Evolutionary conservation across 2,329 filamentous ascomycete genomes (phyloP).

Genomic region (Venturia pyrina): DNA sequence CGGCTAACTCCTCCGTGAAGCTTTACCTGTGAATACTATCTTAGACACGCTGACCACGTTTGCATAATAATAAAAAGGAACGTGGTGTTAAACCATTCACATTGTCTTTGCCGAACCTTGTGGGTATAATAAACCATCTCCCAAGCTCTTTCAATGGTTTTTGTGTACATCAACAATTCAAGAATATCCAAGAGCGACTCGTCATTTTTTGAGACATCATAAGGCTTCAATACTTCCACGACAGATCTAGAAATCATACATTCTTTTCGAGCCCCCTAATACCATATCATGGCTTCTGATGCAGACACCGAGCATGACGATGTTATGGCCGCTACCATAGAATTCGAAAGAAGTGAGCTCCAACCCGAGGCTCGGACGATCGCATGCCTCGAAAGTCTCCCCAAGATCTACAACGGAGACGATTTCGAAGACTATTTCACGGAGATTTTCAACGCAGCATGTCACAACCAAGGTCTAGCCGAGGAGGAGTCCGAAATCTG

Average conservation of each 20-base stretch:
- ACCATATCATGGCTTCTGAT: background rate
- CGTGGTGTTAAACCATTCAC: background rate
- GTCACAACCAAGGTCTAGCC: too few species aligned
- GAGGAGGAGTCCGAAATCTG: too few species aligned
- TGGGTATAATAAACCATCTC: background rate
- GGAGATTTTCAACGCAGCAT: too few species aligned
- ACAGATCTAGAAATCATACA: background rate
- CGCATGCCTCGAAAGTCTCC: background rate
- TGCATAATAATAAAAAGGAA: background rate
- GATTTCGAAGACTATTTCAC: too few species aligned
- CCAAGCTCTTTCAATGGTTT: background rate
- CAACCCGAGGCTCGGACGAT: background rate
- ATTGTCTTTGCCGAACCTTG: background rate
- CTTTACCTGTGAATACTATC: background rate
- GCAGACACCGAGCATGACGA: background rate
- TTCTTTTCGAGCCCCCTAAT: background rate
- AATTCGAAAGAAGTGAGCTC: background rate
- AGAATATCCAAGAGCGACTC: too few species aligned
- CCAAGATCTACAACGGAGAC: background rate
- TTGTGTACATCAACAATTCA: background rate
- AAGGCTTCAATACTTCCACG: too few species aligned
- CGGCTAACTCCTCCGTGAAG: too few species aligned
- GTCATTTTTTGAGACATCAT: too few species aligned
- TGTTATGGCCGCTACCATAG: background rate
- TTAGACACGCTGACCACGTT: background rate